phyloP scores from a whole-genome alignment of 495 filamentous ascomycete species.

The Achaetomiella virescens region DNA sequence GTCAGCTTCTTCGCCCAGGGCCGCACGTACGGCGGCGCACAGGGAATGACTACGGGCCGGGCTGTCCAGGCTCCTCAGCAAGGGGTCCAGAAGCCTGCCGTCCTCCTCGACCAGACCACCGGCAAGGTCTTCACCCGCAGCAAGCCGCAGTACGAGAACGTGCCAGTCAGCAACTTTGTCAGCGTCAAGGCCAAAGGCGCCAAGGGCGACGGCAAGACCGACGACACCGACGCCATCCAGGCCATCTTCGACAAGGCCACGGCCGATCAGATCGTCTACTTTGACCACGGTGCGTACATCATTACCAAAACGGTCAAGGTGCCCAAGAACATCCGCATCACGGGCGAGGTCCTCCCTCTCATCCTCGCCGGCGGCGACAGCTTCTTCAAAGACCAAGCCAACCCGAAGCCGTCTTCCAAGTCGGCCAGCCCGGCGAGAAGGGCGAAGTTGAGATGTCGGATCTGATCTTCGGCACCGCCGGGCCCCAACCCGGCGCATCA shows the following conservation, averaged over 20 bases:
- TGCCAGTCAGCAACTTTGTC: constrained; percentile 54
- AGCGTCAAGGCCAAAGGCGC: constrained; percentile 73
- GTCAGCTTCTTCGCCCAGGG: constrained; percentile 72
- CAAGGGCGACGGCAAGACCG: constrained; percentile 67
- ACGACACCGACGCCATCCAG: constrained; percentile 69
- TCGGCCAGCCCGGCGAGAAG: constrained; percentile 71
- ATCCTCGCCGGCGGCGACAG: constrained; percentile 71
- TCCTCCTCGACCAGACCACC: constrained; percentile 44
- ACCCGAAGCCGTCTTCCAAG: constrained; percentile 66
- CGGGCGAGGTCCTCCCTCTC: constrained; percentile 86
- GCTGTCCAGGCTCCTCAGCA: constrained; percentile 47
- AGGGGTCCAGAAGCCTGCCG: constrained; percentile 49
- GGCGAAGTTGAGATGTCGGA: constrained; percentile 81
- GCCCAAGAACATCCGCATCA: constrained; percentile 70
- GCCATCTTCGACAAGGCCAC: constrained; percentile 56
- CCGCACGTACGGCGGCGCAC: constrained; percentile 50
- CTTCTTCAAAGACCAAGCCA: constrained; percentile 61
- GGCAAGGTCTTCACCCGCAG: constrained; percentile 59
- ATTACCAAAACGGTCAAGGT: constrained; percentile 78
- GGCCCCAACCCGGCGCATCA: constrained; percentile 71
- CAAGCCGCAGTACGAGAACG: constrained; percentile 67
- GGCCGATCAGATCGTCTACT: constrained; percentile 68
- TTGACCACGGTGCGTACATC: constrained; percentile 86
- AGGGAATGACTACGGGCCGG: constrained; percentile 32
- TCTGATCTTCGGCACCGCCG: constrained; percentile 73